Percentiles rank a stretch among this genome's conserved stretches.
Evolutionary conservation across 176 grass and related monocot genomes (phyloP).

Genomic region (Olyra latifolia): DNA sequence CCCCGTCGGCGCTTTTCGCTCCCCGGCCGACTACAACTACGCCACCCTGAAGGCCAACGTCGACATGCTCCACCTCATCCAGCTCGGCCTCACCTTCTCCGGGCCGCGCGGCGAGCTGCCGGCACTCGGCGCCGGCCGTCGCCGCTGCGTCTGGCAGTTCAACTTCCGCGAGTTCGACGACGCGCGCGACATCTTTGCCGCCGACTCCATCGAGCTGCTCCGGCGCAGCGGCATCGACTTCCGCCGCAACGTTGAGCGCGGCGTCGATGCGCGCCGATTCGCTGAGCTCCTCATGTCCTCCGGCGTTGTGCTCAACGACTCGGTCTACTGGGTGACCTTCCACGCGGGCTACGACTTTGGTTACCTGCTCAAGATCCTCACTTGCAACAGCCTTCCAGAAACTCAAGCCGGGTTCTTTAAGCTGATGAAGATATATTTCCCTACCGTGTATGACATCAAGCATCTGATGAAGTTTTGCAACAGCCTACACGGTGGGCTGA

Average conservation of each 20-base stretch:
- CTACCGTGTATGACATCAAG: slow-evolving; percentile 86
- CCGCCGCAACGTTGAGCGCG: slow-evolving; percentile 63
- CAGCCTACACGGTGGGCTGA: slow-evolving; percentile 90
- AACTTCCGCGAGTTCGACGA: slow-evolving; percentile 97
- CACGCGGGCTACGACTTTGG: slow-evolving; percentile 95
- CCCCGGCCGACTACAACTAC: slow-evolving; percentile 91
- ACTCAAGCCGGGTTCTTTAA: slow-evolving; percentile 74
- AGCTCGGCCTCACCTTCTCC: slow-evolving; percentile 91
- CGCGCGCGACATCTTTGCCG: slow-evolving; percentile 63
- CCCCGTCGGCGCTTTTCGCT: slow-evolving; percentile 74
- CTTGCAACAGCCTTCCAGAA: slow-evolving; percentile 75
- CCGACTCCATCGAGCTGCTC: slow-evolving; percentile 92
- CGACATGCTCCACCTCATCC: slow-evolving; percentile 97
- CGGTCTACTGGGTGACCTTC: slow-evolving; percentile 91
- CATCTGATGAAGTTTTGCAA: slow-evolving; percentile 99
- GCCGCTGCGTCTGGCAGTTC: slow-evolving; percentile 91
- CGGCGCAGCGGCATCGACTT: slow-evolving; percentile 94
- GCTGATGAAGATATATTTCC: slow-evolving; percentile 92
- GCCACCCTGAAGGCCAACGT: slow-evolving; percentile 96
- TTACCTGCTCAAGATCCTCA: slow-evolving; percentile 88
- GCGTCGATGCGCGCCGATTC: slow-evolving; percentile 65
- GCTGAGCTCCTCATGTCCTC: slow-evolving; percentile 95
- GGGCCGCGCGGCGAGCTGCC: slow-evolving; percentile 64
- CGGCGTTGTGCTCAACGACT: slow-evolving; percentile 86
- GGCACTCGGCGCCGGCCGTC: slow-evolving; percentile 51